Evolutionary conservation across 805 yeast genomes (phyloP).

Genomic region (Priceomyces carsonii): DNA sequence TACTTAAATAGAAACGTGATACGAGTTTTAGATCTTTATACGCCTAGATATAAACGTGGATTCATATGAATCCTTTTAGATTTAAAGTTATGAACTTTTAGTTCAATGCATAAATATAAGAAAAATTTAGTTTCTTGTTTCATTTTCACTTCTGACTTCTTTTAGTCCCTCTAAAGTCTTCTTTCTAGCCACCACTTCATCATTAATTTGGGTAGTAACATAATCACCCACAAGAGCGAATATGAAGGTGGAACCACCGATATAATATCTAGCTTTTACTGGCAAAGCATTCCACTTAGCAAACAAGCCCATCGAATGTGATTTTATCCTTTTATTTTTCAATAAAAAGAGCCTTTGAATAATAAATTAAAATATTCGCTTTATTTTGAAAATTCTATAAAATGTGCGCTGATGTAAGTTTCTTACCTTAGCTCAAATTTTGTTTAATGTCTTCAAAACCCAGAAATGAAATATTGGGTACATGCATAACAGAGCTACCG

Average conservation of each 20-base stretch:
- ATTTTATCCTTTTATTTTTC: too few relatives aligned
- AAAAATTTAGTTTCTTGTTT: too few relatives aligned
- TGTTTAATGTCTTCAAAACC: constrained; percentile 10
- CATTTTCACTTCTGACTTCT: too few relatives aligned
- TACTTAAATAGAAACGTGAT: constrained; percentile 20
- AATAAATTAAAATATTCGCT: too few relatives aligned
- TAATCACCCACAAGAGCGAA: constrained; percentile 44
- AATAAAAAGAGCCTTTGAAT: too few relatives aligned
- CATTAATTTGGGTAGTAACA: constrained; percentile 33
- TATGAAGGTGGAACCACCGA: constrained; percentile 40
- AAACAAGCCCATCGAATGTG: constrained; percentile 30
- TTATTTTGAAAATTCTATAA: too few relatives aligned
- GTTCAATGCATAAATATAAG: too few relatives aligned
- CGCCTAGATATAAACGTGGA: too few relatives aligned
- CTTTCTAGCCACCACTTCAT: constrained; percentile 36
- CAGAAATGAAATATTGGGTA: constrained; percentile 21
- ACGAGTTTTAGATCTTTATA: too few relatives aligned
- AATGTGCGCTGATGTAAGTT: too few relatives aligned
- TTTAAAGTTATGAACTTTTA: too few relatives aligned
- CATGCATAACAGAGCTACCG: constrained; percentile 62
- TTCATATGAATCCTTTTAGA: too few relatives aligned
- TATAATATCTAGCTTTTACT: constrained; percentile 38
- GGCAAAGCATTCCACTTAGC: constrained; percentile 44
- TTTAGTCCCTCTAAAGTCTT: constrained; percentile 25
- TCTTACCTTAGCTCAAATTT: not conserved